A percentile compares a stretch with the other conserved stretches of the same genome.
Evolutionary conservation across 2,329 filamentous ascomycete genomes (phyloP).

Genomic region (Aspergillus piperis): DNA sequence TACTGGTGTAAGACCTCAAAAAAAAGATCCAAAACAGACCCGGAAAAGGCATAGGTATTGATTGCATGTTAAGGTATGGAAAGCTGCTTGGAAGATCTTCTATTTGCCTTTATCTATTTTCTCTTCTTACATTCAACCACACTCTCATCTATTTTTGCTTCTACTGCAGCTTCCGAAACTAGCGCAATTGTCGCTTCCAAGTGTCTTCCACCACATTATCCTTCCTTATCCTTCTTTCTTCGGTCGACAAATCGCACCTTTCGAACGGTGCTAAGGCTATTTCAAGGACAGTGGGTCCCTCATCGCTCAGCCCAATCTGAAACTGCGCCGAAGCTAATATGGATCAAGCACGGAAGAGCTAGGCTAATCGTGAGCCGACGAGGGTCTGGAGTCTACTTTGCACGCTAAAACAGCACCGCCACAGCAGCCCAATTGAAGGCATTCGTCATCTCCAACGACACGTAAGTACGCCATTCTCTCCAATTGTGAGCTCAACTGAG

Average conservation of each 20-base stretch:
- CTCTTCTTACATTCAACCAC: too few species aligned
- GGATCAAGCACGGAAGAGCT: neutral
- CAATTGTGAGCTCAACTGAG: neutral
- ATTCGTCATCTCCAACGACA: constrained; percentile 1
- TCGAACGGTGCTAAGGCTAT: neutral
- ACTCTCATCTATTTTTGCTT: too few species aligned
- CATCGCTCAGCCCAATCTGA: neutral
- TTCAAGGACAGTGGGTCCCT: neutral
- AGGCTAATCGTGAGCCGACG: neutral
- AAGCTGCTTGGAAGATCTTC: too few species aligned
- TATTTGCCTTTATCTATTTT: too few species aligned
- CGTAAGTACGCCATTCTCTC: neutral
- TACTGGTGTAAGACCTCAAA: too few species aligned
- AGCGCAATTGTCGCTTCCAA: too few species aligned
- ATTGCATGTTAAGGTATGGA: too few species aligned
- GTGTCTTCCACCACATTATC: too few species aligned
- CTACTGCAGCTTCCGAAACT: too few species aligned
- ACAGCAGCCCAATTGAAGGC: neutral
- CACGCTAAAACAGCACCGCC: neutral
- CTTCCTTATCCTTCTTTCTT: neutral
- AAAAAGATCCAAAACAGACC: too few species aligned
- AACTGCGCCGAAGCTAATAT: neutral
- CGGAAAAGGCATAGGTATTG: too few species aligned
- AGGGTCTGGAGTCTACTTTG: neutral
- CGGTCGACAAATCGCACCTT: neutral